Evolutionary conservation across 169 alveolate species (phyloP).

Genomic region (Babesia sp.): DNA sequence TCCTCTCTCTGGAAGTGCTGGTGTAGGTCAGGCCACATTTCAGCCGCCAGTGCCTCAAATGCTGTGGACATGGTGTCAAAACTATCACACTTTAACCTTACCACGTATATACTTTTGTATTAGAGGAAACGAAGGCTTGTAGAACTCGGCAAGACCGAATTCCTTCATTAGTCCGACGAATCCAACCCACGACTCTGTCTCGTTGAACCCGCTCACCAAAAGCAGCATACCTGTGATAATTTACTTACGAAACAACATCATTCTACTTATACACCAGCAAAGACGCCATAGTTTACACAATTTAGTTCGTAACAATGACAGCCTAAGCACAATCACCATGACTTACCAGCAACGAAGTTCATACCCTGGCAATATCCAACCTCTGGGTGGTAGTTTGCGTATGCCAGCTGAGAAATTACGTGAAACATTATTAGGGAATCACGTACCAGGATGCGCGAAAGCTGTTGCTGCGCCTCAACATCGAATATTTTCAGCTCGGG

Average conservation of each 20-base stretch:
- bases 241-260: not conserved
- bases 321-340: not conserved
- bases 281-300: not conserved
- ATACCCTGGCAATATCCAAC: slow-evolving; percentile 90
- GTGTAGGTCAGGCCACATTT: slow-evolving; percentile 68
- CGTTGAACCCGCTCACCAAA: slow-evolving; percentile 73
- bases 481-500: slow-evolving; percentile 59
- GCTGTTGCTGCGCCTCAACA: slow-evolving; percentile 49
- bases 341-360: slow-evolving; percentile 86
- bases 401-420: slow-evolving; percentile 35
- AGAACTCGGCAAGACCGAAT: slow-evolving; percentile 73
- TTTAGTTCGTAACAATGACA: not conserved
- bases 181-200: slow-evolving; percentile 74
- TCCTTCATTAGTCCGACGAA: slow-evolving; percentile 74
- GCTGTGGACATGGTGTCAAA: slow-evolving; percentile 29
- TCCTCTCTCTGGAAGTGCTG: slow-evolving; percentile 71
- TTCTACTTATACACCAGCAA: not conserved
- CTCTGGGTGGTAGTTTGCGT: slow-evolving; percentile 66
- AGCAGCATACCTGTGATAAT: slow-evolving; percentile 60
- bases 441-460: slow-evolving; percentile 65
- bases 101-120: slow-evolving; percentile 68
- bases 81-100: not conserved
- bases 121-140: slow-evolving; percentile 73
- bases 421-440: not conserved
- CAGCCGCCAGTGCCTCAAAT: slow-evolving; percentile 59